Base-by-base conservation (phyloP, 73 alveolate species). In the Effrenium voratum region DNA sequence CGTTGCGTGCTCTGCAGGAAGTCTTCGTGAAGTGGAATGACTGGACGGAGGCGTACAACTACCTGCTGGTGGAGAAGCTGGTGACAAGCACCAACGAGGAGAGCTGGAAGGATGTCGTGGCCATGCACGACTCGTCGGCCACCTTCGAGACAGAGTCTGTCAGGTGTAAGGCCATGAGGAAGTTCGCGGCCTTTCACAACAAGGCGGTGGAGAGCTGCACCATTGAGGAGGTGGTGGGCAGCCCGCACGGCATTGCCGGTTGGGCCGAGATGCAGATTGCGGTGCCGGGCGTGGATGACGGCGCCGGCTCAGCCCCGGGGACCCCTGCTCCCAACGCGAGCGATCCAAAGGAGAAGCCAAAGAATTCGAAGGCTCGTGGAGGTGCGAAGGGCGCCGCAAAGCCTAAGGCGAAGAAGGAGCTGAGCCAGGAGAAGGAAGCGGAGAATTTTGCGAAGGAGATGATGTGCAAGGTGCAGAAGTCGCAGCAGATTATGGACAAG, bases 21-120 rank as follows among this genome's bases (percentile, higher is more conserved):
- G 70, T n/a, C 41, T 80, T 80, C 34, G 91, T 80, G 72, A 36
- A 32, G 47, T 46, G 5, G 72, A 80, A 80, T 30, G 22, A 43
- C 10, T 80, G 91, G 91, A 80, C 91, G 15, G 45, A 46, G 22
- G 91, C 91, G n/a, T 68, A 80, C 72, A 80, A 44, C 70, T 80
- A 46, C 70, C 50, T 80, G 49, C 91, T 80, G 30, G 91, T 80
- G 30, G 91, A 80, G 91, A 30, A 36, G 44, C 70, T 80, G 49
- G n/a, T 52, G 45, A 8, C 36, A 45, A 43, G 36, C 45, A 36
- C 38, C 16, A 30, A 19, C 32, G 70, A 28, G 46, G 91, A 80
- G 68, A 45, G 13, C 0, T 80, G 91, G 91, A 12, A n/a, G 44
- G 91, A 80, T 45, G 34, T 80, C 26, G 91, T n/a, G n/a, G 91